These are phyloP conservation scores for Tricharina praecox DNA, from an alignment of 495 filamentous ascomycete species.

Conservation along the genomic window DNA sequence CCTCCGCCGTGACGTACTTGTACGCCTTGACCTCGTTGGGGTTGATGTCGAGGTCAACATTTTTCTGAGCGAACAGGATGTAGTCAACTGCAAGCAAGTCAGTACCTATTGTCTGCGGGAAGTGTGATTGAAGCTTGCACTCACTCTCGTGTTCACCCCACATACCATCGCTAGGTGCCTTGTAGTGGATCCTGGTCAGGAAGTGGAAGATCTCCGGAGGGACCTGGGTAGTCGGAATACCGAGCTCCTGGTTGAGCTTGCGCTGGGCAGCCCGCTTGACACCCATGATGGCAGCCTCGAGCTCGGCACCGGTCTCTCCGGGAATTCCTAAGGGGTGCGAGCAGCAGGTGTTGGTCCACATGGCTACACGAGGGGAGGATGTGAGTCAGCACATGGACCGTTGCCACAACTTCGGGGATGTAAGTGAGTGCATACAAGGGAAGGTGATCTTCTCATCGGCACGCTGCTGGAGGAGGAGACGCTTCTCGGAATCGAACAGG, in stretches of 20 bases:
- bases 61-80: constrained; percentile 92
- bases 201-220: constrained; percentile 82
- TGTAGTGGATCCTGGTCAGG: constrained; percentile 94
- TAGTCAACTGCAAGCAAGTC: constrained; percentile 65
- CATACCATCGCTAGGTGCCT: constrained; percentile 87
- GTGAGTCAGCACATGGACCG: too few relatives aligned
- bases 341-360: constrained; percentile 99
- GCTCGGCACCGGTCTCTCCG: constrained; percentile 71
- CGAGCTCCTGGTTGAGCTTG: constrained; percentile 86
- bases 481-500: constrained; percentile 77
- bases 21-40: constrained; percentile 76
- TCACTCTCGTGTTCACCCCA: constrained; percentile 98
- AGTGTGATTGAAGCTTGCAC: constrained; percentile 26
- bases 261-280: constrained; percentile 81
- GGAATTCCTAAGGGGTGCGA: constrained; percentile 89
- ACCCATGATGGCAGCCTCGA: constrained; percentile 62
- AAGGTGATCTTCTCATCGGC: constrained; percentile 98
- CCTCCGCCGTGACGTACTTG: constrained; percentile 62
- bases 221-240: constrained; percentile 80
- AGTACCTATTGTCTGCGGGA: constrained; percentile 1
- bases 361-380: too few relatives aligned
- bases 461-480: constrained; percentile 85
- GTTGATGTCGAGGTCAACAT: constrained; percentile 65
- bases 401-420: too few relatives aligned
- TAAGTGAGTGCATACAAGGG: constrained; percentile 35